Base-by-base conservation (phyloP, 306 rosid species). In the Quercus gilva region DNA sequence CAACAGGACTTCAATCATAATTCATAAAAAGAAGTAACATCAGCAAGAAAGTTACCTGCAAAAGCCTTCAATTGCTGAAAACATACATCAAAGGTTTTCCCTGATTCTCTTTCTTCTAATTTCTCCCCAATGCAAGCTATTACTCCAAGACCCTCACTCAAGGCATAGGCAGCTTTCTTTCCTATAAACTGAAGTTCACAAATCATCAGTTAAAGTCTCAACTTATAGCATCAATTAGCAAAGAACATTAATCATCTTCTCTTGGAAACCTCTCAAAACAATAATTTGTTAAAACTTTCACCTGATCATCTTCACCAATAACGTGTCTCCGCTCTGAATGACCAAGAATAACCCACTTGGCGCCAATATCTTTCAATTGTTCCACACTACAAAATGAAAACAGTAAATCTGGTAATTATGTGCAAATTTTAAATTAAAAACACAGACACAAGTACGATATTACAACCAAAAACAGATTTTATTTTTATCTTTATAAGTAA, bases 341-440 rank as follows among this genome's bases (percentile, higher is more conserved):
- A 75, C 99, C 99, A 63, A 96, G 99, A 85, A 96, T 88, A 81
- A 96, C 97, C 99, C 99, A 96, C 86, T 89, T 91, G 92, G 80
- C 55, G 59, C 99, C 99, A 60, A 86, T 78, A 87, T 96, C 99
- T 81, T 91, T 96, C 78, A 96, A 79, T 86, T 96, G 99, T 79
- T 96, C 99, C 78, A 86, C 99, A 52, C 99, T 96, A 76, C 80
- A 84, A 77, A 69, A 72, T 35, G 49, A 29, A 72, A 10, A 79
- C 23, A 73, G 71, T n/a, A 84, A 71, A 74, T 56, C 8, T 6
- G 78, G 53, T 45, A 55, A 45, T 41, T 59, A 76, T 78, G 29
- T 51, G 65, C 28, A 63, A 33, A 43, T 74, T 35, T 73, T 75
- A 58, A 78, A 75, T 28, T 35, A 49, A 53, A 64, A 57, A 64